phyloP scores from a whole-genome alignment of 2,329 filamentous ascomycete genomes.

The Beauveria pseudobassiana region DNA sequence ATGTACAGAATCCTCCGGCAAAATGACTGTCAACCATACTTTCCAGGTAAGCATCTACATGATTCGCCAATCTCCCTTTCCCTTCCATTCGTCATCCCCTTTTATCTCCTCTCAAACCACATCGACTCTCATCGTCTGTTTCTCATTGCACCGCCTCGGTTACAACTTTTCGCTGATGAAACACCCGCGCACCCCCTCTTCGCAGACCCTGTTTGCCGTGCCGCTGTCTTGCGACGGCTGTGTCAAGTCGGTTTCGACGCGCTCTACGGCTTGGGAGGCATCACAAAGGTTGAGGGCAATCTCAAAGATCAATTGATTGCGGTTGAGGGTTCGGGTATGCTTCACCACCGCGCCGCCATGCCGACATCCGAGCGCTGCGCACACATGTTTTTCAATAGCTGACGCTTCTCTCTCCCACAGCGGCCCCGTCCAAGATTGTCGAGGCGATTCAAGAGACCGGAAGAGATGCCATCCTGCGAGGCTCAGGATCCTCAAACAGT shows the following conservation, averaged over 20 bases:
- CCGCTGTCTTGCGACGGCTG: constrained; percentile 87
- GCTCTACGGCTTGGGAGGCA: constrained; percentile 68
- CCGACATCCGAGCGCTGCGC: neutral
- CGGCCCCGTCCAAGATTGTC: constrained; percentile 83
- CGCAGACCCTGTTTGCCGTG: constrained; percentile 86
- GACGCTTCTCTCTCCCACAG: constrained; percentile 28
- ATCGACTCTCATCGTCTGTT: neutral
- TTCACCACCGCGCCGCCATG: neutral
- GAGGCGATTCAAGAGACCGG: constrained; percentile 83
- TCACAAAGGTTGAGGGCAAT: constrained; percentile 75
- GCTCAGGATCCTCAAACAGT: constrained; percentile 81
- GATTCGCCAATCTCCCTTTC: constrained; percentile 10
- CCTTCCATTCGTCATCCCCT: neutral
- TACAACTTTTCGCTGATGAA: constrained; percentile 9
- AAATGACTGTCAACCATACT: constrained; percentile 37
- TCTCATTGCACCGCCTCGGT: constrained; percentile 14
- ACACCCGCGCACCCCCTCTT: neutral
- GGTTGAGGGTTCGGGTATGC: constrained; percentile 71
- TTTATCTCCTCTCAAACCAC: neutral
- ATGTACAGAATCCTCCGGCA: constrained; percentile 15
- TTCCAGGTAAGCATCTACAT: constrained; percentile 33
- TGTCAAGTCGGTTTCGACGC: constrained; percentile 77
- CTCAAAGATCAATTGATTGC: constrained; percentile 76
- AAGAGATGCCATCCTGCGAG: constrained; percentile 87
- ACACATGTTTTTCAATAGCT: neutral